Conservation (phyloP, 1,139 yeast species). For the Lodderomyces margitis region DNA sequence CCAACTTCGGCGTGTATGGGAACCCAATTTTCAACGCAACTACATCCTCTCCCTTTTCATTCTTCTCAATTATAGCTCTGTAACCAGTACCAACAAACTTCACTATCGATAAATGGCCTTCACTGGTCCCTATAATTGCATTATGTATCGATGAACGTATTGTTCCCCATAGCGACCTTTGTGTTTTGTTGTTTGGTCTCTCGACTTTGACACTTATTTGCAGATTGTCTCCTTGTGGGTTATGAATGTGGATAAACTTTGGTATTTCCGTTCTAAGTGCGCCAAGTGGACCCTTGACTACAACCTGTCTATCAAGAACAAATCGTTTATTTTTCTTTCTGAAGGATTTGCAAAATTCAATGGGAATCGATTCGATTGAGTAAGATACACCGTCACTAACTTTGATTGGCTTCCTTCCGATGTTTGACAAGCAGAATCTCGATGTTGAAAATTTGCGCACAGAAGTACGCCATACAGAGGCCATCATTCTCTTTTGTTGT, state of each 20-base stretch:
- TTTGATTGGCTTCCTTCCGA: slow-evolving; percentile 43
- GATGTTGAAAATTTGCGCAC: slow-evolving; percentile 26
- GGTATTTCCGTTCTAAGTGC: slow-evolving; percentile 64
- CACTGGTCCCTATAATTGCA: slow-evolving; percentile 81
- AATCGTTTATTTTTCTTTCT: slow-evolving; percentile 67
- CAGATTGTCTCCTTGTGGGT: slow-evolving; percentile 21
- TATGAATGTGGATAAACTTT: slow-evolving; percentile 55
- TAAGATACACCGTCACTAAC: slow-evolving; percentile 33
- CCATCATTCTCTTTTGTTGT: not conserved
- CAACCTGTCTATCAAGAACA: slow-evolving; percentile 57
- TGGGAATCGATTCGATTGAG: slow-evolving; percentile 36
- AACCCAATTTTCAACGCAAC: slow-evolving; percentile 78
- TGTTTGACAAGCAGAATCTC: slow-evolving; percentile 30
- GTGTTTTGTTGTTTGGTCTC: slow-evolving; percentile 60
- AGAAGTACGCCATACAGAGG: slow-evolving; percentile 2
- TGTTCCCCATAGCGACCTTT: slow-evolving; percentile 95
- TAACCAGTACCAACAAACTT: slow-evolving; percentile 97
- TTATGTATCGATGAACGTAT: slow-evolving; percentile 76
- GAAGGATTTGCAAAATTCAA: slow-evolving; percentile 52
- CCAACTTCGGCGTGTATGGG: slow-evolving; percentile 65
- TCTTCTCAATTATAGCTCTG: slow-evolving; percentile 71
- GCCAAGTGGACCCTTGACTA: slow-evolving; percentile 84
- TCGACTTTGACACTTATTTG: slow-evolving; percentile 54
- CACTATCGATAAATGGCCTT: slow-evolving; percentile 85
- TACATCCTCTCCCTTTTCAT: slow-evolving; percentile 51